These are phyloP conservation scores for Fallopia convolvulus DNA, from an alignment of 148 eudicot genomes.

Conservation along the genomic window DNA sequence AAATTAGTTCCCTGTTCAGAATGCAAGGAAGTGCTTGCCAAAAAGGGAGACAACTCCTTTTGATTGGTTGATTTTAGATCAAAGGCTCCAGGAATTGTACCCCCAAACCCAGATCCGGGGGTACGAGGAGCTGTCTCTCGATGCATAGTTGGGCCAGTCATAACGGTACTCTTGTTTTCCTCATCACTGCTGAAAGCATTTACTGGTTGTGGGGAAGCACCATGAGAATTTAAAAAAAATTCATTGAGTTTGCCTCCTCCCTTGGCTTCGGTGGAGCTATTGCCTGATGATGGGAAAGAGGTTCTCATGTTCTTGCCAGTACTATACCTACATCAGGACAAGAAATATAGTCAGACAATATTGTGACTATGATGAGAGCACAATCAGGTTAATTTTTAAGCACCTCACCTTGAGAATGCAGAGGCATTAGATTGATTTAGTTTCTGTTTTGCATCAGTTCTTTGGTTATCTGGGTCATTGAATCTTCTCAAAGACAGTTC, in stretches of 20 bases:
- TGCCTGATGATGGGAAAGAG: neutral
- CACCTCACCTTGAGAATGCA: slow-evolving; percentile 37
- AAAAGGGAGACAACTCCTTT: slow-evolving; percentile 27
- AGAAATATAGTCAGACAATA: neutral
- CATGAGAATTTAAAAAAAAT: neutral
- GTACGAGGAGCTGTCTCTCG: slow-evolving; percentile 14
- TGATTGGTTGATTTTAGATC: slow-evolving; percentile 20
- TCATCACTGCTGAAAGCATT: slow-evolving; percentile 8
- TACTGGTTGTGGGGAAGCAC: neutral
- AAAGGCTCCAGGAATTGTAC: slow-evolving; percentile 12
- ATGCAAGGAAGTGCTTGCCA: slow-evolving; percentile 22
- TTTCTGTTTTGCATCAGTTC: slow-evolving; percentile 18
- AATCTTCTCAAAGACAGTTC: slow-evolving; percentile 31
- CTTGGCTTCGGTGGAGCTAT: neutral
- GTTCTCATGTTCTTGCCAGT: slow-evolving; percentile 20
- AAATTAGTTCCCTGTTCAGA: slow-evolving; percentile 27
- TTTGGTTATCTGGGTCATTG: slow-evolving; percentile 21
- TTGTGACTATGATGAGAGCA: neutral
- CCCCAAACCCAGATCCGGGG: slow-evolving; percentile 11
- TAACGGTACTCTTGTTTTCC: slow-evolving; percentile 11
- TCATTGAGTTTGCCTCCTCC: neutral
- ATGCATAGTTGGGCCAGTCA: slow-evolving; percentile 12
- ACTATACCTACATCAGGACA: slow-evolving; percentile 25
- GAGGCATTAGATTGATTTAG: slow-evolving; percentile 32
- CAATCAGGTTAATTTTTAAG: neutral